phyloP scores from a whole-genome alignment of 306 rosid genomes.

The Delonix regia region DNA sequence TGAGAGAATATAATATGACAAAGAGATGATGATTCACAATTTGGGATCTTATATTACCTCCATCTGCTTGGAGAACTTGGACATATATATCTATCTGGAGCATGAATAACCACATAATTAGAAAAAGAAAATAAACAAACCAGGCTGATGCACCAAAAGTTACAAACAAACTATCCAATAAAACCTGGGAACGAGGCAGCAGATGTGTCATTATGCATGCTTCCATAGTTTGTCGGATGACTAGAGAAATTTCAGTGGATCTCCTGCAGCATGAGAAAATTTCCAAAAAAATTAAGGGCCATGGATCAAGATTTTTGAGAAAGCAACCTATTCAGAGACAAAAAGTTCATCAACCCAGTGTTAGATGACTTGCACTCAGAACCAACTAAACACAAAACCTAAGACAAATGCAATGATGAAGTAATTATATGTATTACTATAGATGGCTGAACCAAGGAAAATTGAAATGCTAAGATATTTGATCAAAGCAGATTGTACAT shows the following conservation, averaged over 20 bases:
- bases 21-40: constrained; percentile 19
- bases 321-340: not conserved
- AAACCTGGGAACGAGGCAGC: constrained; percentile 95
- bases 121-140: constrained; percentile 18
- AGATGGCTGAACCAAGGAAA: constrained; percentile 12
- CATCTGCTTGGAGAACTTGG: constrained; percentile 97
- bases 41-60: constrained; percentile 55
- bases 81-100: constrained; percentile 89
- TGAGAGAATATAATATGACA: constrained; percentile 6
- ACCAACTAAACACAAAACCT: constrained; percentile 22
- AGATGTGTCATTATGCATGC: constrained; percentile 79
- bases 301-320: not conserved
- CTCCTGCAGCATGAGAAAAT: constrained; percentile 60
- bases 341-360: not conserved
- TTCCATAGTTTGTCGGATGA: constrained; percentile 93
- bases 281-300: constrained; percentile 22
- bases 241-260: constrained; percentile 90
- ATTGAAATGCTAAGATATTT: not conserved
- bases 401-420: not conserved
- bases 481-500: not conserved
- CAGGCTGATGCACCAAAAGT: constrained; percentile 25
- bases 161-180: constrained; percentile 17
- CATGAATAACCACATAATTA: constrained; percentile 29
- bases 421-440: not conserved
- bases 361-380: constrained; percentile 24